A percentile compares a stretch with the other conserved stretches of the same genome.
Evolutionary conservation across 2,329 filamentous ascomycete species (phyloP).

Genomic region (Alternaria alternata): DNA sequence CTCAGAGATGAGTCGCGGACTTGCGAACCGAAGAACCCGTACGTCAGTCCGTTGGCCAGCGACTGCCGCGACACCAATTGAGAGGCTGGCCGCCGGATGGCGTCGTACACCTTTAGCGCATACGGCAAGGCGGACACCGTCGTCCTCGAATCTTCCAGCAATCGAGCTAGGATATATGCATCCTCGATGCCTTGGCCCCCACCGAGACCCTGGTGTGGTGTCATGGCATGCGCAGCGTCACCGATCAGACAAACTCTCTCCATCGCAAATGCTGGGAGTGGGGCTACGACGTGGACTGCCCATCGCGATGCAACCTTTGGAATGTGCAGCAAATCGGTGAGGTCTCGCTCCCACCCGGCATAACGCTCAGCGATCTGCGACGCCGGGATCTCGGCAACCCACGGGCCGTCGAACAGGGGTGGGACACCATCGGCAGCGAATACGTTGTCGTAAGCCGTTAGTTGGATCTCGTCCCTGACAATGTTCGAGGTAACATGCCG

Average conservation of each 20-base stretch:
- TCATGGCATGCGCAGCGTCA: slow-evolving; percentile 1
- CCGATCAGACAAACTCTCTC: neutral
- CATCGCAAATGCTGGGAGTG: neutral
- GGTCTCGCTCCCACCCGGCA: neutral
- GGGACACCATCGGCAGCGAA: neutral
- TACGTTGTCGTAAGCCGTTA: neutral
- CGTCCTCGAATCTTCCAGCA: neutral
- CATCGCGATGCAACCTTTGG: neutral
- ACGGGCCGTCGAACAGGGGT: neutral
- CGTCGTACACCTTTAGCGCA: neutral
- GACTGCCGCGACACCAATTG: neutral
- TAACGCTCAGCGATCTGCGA: neutral
- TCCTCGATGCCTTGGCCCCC: neutral
- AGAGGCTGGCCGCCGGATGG: neutral
- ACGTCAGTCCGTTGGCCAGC: neutral
- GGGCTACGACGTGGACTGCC: neutral
- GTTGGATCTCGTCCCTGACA: neutral
- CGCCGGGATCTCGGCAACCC: neutral
- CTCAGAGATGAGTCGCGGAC: neutral
- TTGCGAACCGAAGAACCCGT: neutral
- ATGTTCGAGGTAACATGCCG: neutral
- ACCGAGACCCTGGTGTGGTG: neutral
- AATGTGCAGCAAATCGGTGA: neutral
- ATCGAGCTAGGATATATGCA: neutral
- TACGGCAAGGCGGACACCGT: neutral